Evolutionary conservation across 2,329 filamentous ascomycete genomes (phyloP).

Genomic region (Aspergillus candidus): DNA sequence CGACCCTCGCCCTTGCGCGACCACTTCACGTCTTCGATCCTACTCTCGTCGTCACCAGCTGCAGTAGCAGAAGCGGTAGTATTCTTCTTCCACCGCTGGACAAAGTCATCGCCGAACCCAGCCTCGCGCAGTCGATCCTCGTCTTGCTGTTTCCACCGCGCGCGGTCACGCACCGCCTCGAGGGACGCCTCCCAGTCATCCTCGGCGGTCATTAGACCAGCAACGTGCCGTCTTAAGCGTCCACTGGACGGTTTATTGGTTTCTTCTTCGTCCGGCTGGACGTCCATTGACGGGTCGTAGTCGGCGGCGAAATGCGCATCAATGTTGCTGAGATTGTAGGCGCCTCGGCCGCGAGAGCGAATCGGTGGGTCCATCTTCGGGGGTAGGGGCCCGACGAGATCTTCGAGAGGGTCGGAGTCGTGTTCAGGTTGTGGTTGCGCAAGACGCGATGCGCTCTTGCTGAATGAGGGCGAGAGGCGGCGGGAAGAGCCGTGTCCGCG

Average conservation of each 20-base stretch:
- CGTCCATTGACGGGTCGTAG: constrained; percentile 50
- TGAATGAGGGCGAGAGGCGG: not conserved
- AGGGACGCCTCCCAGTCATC: constrained; percentile 76
- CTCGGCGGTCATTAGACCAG: constrained; percentile 42
- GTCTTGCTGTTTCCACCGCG: constrained; percentile 68
- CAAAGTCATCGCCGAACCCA: constrained; percentile 70
- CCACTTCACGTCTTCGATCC: constrained; percentile 68
- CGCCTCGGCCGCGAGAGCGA: constrained; percentile 64
- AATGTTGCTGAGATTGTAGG: constrained; percentile 59
- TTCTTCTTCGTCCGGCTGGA: constrained; percentile 43
- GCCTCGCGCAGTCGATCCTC: constrained; percentile 69
- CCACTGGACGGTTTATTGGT: constrained; percentile 52
- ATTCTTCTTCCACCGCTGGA: constrained; percentile 64
- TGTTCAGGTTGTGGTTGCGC: constrained; percentile 13
- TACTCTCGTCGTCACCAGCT: constrained; percentile 42
- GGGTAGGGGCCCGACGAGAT: constrained; percentile 66
- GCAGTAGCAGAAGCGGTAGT: constrained; percentile 47
- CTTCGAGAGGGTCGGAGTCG: constrained; percentile 66
- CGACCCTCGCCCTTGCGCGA: constrained; percentile 60
- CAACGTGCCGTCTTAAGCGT: constrained; percentile 36
- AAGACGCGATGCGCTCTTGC: not conserved
- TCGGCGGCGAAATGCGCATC: constrained; percentile 70
- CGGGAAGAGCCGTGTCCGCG: constrained; percentile 7
- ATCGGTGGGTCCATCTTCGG: constrained; percentile 44
- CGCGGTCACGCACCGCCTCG: constrained; percentile 72